Evolutionary conservation across 2,329 filamentous ascomycete genomes (phyloP), one percentile per base, ranked within the genome.

Genomic region (Bipolaris oryzae): DNA sequence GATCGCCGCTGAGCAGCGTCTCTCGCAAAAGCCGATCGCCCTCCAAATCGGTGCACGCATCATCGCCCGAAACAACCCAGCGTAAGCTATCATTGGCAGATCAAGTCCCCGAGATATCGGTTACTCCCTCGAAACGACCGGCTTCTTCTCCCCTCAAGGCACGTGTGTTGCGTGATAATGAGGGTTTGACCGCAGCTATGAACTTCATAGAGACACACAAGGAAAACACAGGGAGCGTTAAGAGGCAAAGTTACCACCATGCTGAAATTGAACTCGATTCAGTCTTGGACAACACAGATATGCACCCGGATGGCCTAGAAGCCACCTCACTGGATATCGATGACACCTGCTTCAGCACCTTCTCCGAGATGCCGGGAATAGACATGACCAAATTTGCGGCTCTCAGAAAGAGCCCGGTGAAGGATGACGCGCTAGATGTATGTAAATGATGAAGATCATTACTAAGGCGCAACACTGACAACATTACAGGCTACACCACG

Each of bases 371-470:
- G 51, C 92, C 92, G 5, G 81, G 82, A 51, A 73, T 80, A 16
- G 91, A 94, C 68, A 86, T 95, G 86, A 95, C 92, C 18, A 87
- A 88, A 68, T 92, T 96, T 69, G 88, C 91, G 7, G 87, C 87
- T 61, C 78, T 95, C 52, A 87, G 88, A 53, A 85, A 89, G 60
- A 74, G 79, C 55, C 81, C 81, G 31, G 74, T 76, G 2, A 83
- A 78, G 68, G 74, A 70, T 20, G 64, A 60, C 15, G 38, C 43
- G 21, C 38, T 48, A 39, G 67, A 68, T 39, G 67, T 68, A 50
- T 55, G 67, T 55, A 38, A 25, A 23, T 9, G 15, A 13, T 23
- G 13, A 31, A 28, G n/a, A 9, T 23, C 35, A n/a, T 21, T 31
- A 38, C 5, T 11, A 9, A 47, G 11, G 20, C 33, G 37, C 20